Percentiles rank a stretch among this genome's conserved stretches.
Evolutionary conservation across 1,139 yeast species (phyloP).

Genomic region (Entelexis paramagnoliae): DNA sequence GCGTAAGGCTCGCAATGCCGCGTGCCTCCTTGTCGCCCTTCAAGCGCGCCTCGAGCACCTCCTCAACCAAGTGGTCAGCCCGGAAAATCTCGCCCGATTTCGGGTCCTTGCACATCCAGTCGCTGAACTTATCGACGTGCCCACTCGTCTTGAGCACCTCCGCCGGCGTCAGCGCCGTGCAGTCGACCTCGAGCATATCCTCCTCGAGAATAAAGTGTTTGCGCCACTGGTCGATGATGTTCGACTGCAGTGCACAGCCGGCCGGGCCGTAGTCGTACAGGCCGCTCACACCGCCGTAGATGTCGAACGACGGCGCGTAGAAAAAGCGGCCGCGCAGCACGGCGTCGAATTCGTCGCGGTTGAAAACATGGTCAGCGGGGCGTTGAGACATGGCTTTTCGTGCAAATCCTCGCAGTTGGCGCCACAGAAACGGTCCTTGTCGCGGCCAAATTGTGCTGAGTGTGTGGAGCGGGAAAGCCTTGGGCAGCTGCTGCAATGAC

Average conservation of each 20-base stretch:
- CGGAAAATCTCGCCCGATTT: slow-evolving; percentile 97
- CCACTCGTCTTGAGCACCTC: slow-evolving; percentile 98
- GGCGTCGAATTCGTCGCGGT: slow-evolving; percentile 80
- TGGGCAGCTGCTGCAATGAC: not conserved
- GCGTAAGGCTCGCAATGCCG: slow-evolving; percentile 51
- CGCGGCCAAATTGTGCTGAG: slow-evolving; percentile 10
- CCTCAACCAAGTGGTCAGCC: slow-evolving; percentile 97
- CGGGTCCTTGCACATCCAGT: slow-evolving; percentile 97
- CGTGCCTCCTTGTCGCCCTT: slow-evolving; percentile 96
- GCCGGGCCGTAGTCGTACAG: slow-evolving; percentile 98
- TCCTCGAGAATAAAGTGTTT: slow-evolving; percentile 95
- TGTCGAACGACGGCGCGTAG: slow-evolving; percentile 93
- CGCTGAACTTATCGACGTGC: slow-evolving; percentile 97
- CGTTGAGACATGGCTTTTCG: slow-evolving; percentile 17
- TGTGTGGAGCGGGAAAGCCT: not conserved
- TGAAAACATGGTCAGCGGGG: slow-evolving; percentile 36
- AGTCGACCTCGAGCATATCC: slow-evolving; percentile 97
- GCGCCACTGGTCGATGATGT: slow-evolving; percentile 90
- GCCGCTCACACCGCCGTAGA: slow-evolving; percentile 98
- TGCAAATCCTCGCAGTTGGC: slow-evolving; percentile 6
- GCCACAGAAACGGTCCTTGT: slow-evolving; percentile 6
- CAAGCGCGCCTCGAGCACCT: slow-evolving; percentile 87
- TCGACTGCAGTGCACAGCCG: slow-evolving; percentile 97
- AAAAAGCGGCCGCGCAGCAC: slow-evolving; percentile 91
- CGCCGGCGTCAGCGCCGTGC: slow-evolving; percentile 94